Evolutionary conservation across 768 basidiomycete species (phyloP), one percentile per base, ranked within the genome.

Genomic region (Leccinum pellstonianum): DNA sequence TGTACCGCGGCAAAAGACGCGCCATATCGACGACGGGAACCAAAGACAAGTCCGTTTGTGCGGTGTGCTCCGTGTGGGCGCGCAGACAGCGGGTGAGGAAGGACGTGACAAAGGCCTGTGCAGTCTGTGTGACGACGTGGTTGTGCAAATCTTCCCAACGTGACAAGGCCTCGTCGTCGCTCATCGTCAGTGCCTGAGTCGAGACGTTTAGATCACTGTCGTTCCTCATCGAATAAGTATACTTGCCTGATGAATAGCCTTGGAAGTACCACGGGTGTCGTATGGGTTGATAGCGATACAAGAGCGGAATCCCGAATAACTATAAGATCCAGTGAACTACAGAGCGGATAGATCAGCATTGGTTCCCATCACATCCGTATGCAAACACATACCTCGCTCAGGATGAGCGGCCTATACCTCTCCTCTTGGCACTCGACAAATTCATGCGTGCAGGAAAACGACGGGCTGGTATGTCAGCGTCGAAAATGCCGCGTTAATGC

Each of bases 281-380:
- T 90, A 94, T 1, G 92, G 93, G 68, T 94, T 94, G 70, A 94
- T 80, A 12, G 88, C 86, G 50, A 94, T 90, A 64, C 91, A 94
- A 12, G 88, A 90, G 43, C 92, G 78, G 77, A 95, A 95, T 14
- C 93, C 92, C 51, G 86, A 88, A 68, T 91, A 93, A 64, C 85
- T 88, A 69, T 94, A 94, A 5, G 86, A 86, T 11, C 93, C 93
- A 0, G 93, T 90, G 70, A 95, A 95, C 86, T 91, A 63, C 12
- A 23, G 33, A 12, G 7, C 15, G 1, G 0, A 35, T 51, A 27
- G 10, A 59, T 59, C 41, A 54, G 21, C 17, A 4, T 47, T 10
- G 19, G 17, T 48, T 43, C 15, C 10, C 21, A n/a, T 47, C 27
- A n/a, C 31, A 1, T 31, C 5, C 8, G 43, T 14, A 15, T 37